Conservation (phyloP, 2,329 filamentous ascomycete species). For the Didymella lethalis region DNA sequence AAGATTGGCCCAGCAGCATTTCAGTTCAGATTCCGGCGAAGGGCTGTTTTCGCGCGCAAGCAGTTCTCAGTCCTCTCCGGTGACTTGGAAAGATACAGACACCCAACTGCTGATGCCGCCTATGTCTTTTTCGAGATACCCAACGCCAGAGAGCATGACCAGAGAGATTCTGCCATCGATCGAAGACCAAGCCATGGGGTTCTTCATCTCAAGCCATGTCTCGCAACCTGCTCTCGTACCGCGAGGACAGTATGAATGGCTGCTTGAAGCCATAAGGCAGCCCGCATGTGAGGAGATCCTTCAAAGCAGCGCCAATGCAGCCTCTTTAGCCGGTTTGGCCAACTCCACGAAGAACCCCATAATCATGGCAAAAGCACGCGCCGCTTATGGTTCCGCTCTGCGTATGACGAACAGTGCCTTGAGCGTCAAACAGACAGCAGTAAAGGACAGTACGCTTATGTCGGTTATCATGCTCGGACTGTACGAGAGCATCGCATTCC, state of each 20-base stretch:
- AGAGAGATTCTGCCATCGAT: slow-evolving; percentile 31
- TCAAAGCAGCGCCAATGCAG: slow-evolving; percentile 35
- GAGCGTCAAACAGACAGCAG: slow-evolving; percentile 23
- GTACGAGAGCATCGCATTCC: slow-evolving; percentile 45
- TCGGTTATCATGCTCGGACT: slow-evolving; percentile 45
- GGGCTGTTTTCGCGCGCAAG: neutral
- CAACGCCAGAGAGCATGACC: slow-evolving; percentile 25
- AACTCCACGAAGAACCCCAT: slow-evolving; percentile 33
- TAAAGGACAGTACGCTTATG: slow-evolving; percentile 39
- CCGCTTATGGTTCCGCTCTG: slow-evolving; percentile 38
- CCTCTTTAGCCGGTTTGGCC: slow-evolving; percentile 35
- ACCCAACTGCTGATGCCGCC: neutral
- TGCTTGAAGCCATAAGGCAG: slow-evolving; percentile 32
- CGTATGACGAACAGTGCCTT: slow-evolving; percentile 37
- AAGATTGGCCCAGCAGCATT: slow-evolving; percentile 29
- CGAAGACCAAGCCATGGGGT: slow-evolving; percentile 41
- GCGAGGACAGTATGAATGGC: slow-evolving; percentile 41
- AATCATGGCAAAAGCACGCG: slow-evolving; percentile 37
- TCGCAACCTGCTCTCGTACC: slow-evolving; percentile 33
- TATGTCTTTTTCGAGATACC: slow-evolving; percentile 12
- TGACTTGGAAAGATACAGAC: neutral
- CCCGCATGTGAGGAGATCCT: slow-evolving; percentile 31
- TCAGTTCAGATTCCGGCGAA: neutral
- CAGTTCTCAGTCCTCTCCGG: neutral
- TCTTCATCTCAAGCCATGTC: slow-evolving; percentile 44